Evolutionary conservation across 2,329 filamentous ascomycete genomes (phyloP).

Genomic region (Talaromyces sp.): DNA sequence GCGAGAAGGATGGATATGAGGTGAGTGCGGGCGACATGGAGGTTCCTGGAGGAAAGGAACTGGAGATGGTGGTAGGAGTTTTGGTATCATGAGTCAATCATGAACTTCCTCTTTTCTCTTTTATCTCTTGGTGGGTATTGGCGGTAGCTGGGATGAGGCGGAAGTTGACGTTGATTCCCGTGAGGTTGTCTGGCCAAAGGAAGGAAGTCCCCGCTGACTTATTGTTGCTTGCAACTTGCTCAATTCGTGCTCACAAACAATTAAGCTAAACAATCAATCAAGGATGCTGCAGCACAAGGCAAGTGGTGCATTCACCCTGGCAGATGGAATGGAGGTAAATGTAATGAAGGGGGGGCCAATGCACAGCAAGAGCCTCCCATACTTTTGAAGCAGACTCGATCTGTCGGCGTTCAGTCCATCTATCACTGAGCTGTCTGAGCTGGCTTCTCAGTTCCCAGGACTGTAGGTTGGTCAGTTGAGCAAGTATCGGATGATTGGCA

Average conservation of each 20-base stretch:
- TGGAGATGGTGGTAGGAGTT: constrained; percentile 15
- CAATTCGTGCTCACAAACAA: constrained; percentile 9
- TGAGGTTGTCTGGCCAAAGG: constrained; percentile 5
- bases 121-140: not conserved
- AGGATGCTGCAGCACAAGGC: constrained; percentile 18
- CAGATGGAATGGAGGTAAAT: constrained; percentile 32
- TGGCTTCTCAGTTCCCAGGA: not conserved
- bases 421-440: not conserved
- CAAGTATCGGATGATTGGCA: not conserved
- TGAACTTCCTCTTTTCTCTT: not conserved
- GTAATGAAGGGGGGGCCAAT: constrained; percentile 27
- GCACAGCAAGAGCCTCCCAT: constrained; percentile 16
- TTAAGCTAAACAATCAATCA: not conserved
- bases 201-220: constrained; percentile 16
- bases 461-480: not conserved
- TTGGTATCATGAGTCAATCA: constrained; percentile 15
- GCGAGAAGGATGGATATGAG: constrained; percentile 25
- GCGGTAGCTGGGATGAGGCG: not conserved
- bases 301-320: constrained; percentile 24
- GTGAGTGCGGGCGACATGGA: constrained; percentile 11
- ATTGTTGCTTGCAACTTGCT: not conserved
- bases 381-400: not conserved
- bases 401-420: not conserved
- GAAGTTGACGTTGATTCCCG: not conserved
- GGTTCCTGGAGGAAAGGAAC: constrained; percentile 19